Base-by-base conservation (phyloP, 345 rosid genomes). In the Triadica sebifera region DNA sequence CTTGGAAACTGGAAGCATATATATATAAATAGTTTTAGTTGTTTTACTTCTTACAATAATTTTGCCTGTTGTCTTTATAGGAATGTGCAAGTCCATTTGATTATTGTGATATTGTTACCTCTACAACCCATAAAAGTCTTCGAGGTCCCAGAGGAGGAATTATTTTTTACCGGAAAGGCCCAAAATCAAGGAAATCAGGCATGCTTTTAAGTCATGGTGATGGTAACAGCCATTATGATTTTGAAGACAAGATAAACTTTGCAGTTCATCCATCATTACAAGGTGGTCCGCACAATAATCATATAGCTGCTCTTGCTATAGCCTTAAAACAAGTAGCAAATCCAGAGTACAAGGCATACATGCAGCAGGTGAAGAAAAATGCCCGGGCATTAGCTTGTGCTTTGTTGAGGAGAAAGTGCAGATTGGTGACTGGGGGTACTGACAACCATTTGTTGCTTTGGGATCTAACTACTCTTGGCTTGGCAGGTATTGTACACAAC, bases 141-240 rank as follows among this genome's bases (percentile, higher is more conserved):
- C 88, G 96, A 45, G 99, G 98, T 71, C 98, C 99, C 1, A 89
- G 99, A 86, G 99, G 98, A 80, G 99, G 99, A 77, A 95, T 95
- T 51, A 87, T 95, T 73, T 93, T 95, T 83, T 95, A 76, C 81
- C 83, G 94, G 81, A 90, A 85, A 86, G 96, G 98, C 45, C 77
- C 85, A 74, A 95, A 89, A 79, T 74, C 83, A 51, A 88, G 92
- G 90, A 90, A 86, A 74, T 89, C 71, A 43, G 86, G 90, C 61
- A 75, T 77, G 74, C 76, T 65, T 75, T 71, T 79, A 53, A 67
- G 71, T 78, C 87, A 91, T 8, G 81, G 78, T 74, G 91, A 88
- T 77, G 83, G 75, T 74, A 64, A 71, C 71, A 72, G 78, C 63
- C 85, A 86, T 34, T 88, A 91, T 74, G 94, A 93, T 76, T 88